phyloP scores from a whole-genome alignment of 2,329 filamentous ascomycete species.

The Helotiales sp. region DNA sequence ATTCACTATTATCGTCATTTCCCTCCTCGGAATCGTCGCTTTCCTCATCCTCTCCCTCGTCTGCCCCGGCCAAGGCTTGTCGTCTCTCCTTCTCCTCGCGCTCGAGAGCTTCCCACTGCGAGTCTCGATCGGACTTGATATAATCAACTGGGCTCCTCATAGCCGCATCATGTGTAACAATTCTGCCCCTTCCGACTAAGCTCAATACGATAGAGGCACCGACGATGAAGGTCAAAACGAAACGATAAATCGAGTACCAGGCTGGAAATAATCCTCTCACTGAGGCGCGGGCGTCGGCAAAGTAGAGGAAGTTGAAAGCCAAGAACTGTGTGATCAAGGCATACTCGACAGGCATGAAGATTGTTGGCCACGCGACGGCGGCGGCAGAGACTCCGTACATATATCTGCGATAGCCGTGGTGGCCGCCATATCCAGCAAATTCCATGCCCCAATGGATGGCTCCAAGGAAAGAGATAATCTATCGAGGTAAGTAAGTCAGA shows the following conservation, averaged over 20 bases:
- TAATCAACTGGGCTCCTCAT: constrained; percentile 32
- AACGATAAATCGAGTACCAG: constrained; percentile 90
- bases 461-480: constrained; percentile 92
- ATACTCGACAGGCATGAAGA: constrained; percentile 80
- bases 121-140: constrained; percentile 30
- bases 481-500: constrained; percentile 6
- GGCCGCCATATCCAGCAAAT: constrained; percentile 67
- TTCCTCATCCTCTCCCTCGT: constrained; percentile 18
- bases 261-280: constrained; percentile 74
- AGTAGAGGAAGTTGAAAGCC: constrained; percentile 84
- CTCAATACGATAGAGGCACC: constrained; percentile 79
- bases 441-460: constrained; percentile 93
- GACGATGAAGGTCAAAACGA: constrained; percentile 87
- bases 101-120: constrained; percentile 32
- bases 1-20: constrained; percentile 33
- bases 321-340: constrained; percentile 84
- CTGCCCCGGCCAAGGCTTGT: constrained; percentile 12
- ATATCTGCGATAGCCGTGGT: constrained; percentile 77
- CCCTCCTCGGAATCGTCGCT: constrained; percentile 14
- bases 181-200: constrained; percentile 77
- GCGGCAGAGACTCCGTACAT: constrained; percentile 79
- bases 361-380: constrained; percentile 84
- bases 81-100: constrained; percentile 31
- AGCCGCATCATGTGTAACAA: constrained; percentile 28
- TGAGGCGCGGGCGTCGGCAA: constrained; percentile 74